Evolutionary conservation across 768 basidiomycete species (phyloP).

Genomic region (Russula abietina): DNA sequence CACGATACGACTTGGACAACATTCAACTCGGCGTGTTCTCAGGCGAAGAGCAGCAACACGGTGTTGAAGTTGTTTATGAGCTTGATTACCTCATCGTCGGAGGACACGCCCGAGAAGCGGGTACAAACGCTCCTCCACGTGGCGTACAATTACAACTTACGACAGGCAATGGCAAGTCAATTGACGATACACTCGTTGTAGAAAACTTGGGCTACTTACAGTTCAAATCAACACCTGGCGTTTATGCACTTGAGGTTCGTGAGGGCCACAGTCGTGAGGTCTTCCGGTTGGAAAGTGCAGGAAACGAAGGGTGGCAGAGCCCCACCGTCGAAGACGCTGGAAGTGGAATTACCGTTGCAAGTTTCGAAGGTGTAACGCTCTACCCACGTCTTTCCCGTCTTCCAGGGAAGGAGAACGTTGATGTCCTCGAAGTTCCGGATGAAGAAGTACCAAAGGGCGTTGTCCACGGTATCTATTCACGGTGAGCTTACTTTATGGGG

Average conservation of each 20-base stretch:
- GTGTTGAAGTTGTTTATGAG: constrained; percentile 74
- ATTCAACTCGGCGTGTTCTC: constrained; percentile 72
- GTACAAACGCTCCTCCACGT: constrained; percentile 64
- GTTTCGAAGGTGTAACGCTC: constrained; percentile 85
- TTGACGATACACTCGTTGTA: constrained; percentile 89
- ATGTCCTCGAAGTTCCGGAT: constrained; percentile 58
- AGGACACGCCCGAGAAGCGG: constrained; percentile 81
- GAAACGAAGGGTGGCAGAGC: constrained; percentile 86
- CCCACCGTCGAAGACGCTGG: constrained; percentile 61
- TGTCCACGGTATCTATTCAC: constrained; percentile 44
- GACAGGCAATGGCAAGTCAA: constrained; percentile 34
- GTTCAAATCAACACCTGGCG: constrained; percentile 89
- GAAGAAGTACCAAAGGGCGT: constrained; percentile 35
- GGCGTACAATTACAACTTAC: constrained; percentile 87
- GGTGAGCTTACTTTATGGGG: constrained; percentile 35
- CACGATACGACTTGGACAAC: constrained; percentile 92
- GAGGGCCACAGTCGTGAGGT: constrained; percentile 76
- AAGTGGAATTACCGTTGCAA: constrained; percentile 72
- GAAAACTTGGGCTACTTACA: constrained; percentile 96
- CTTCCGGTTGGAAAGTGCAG: constrained; percentile 77
- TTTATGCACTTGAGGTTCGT: constrained; percentile 77
- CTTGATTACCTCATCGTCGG: constrained; percentile 91
- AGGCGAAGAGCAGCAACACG: constrained; percentile 42
- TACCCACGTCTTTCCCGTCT: constrained; percentile 70
- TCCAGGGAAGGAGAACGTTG: constrained; percentile 72